phyloP scores from a whole-genome alignment of 139 green algal species.

The Closterium sp. region DNA sequence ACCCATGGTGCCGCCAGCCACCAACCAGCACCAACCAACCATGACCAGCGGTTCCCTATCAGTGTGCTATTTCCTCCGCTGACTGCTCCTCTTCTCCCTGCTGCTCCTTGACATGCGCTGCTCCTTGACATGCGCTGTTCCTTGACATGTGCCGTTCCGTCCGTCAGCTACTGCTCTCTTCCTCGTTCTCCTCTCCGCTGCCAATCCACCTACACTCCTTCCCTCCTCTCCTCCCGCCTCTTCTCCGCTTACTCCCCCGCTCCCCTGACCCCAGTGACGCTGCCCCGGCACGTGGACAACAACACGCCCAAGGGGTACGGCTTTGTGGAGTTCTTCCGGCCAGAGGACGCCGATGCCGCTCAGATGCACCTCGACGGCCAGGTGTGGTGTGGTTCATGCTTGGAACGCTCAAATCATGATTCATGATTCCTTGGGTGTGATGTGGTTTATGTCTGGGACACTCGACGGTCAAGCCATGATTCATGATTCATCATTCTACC shows the following conservation, averaged over 20 bases:
- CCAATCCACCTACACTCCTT: constrained; percentile 17
- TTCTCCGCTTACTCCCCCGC: constrained; percentile 6
- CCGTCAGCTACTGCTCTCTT: not conserved
- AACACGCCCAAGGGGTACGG: not conserved
- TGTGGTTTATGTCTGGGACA: too few relatives aligned
- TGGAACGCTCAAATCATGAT: too few relatives aligned
- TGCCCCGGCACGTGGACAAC: not conserved
- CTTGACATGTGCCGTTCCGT: not conserved
- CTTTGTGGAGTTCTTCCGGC: not conserved
- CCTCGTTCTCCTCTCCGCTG: constrained; percentile 2
- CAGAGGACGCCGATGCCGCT: not conserved
- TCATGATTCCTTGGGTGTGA: too few relatives aligned
- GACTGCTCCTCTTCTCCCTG: not conserved
- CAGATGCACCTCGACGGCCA: not conserved
- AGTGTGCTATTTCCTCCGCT: not conserved
- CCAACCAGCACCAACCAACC: too few relatives aligned
- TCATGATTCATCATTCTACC: too few relatives aligned
- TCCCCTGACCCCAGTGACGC: not conserved
- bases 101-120: not conserved
- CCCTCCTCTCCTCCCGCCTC: not conserved
- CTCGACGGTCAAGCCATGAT: too few relatives aligned
- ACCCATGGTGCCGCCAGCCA: too few relatives aligned
- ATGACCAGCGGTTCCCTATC: too few relatives aligned
- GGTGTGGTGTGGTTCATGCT: too few relatives aligned
- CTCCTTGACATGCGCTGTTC: not conserved